These are phyloP conservation scores for Echeveria elegans DNA, from an alignment of 164 flowering plant species.

Conservation along the genomic window DNA sequence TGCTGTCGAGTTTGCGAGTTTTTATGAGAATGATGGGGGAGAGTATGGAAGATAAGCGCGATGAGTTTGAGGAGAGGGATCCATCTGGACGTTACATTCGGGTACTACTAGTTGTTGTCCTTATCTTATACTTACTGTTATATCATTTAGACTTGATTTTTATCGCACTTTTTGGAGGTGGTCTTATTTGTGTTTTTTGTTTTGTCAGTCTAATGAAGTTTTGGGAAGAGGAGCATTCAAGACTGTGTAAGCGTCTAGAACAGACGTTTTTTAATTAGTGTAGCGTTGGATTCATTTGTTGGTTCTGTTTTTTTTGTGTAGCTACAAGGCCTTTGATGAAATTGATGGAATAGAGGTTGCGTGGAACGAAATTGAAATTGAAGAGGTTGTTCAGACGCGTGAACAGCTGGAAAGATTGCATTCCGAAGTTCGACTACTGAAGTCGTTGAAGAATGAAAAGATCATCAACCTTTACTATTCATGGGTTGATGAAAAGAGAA, in stretches of 20 bases:
- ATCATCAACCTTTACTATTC: slow-evolving; percentile 53
- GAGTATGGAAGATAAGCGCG: not conserved
- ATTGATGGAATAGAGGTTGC: slow-evolving; percentile 83
- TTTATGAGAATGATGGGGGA: not conserved
- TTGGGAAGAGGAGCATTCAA: slow-evolving; percentile 87
- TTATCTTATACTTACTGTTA: too few species aligned
- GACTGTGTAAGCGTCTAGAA: slow-evolving; percentile 55
- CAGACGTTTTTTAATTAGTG: slow-evolving; percentile 6
- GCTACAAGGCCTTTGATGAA: slow-evolving; percentile 84
- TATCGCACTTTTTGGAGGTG: not conserved
- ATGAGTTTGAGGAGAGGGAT: not conserved
- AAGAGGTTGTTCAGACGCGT: slow-evolving; percentile 54
- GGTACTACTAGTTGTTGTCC: not conserved
- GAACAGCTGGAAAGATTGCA: slow-evolving; percentile 50
- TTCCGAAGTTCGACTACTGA: slow-evolving; percentile 69
- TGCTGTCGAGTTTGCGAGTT: not conserved
- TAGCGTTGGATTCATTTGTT: not conserved
- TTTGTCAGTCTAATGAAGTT: slow-evolving; percentile 29
- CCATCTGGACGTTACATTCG: not conserved
- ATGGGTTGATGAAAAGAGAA: slow-evolving; percentile 71
- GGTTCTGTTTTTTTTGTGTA: slow-evolving; percentile 13
- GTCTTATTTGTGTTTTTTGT: not conserved
- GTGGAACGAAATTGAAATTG: slow-evolving; percentile 63
- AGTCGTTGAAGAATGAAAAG: slow-evolving; percentile 59
- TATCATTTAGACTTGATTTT: not conserved